Evolutionary conservation across 495 filamentous ascomycete species (phyloP), one percentile per base, ranked within the genome.

Genomic region (Apodospora peruviana): DNA sequence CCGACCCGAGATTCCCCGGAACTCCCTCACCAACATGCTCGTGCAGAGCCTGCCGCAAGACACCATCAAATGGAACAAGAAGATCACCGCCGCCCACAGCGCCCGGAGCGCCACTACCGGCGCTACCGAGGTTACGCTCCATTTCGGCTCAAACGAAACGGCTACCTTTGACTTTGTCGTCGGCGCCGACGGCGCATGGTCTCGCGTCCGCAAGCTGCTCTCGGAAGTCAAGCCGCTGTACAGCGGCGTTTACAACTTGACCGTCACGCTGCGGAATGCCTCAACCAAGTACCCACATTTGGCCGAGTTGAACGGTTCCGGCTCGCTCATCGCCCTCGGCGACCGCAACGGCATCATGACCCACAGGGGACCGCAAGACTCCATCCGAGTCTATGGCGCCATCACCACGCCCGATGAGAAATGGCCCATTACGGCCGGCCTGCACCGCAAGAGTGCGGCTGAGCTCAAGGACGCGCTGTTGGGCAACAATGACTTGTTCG

Each of bases 161-260:
- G 47, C 52, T 3, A 55, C 52, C 1, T 77, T 75, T 48, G 77
- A 83, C 55, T 60, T 84, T 0, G 67, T 85, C 0, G 68, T 85
- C 27, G 82, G 83, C 10, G 80, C 81, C 3, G 82, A 85, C 48
- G 82, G 82, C 8, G 78, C 80, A 12, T 83, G 81, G 77, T 77
- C 72, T 10, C 69, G 69, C 40, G 71, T 80, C 4, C 71, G 82
- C 21, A 57, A 53, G 1, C 29, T 75, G 1, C 57, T 84, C 16
- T 77, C 74, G 2, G 57, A 69, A 29, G 62, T 64, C 25, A 57
- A 61, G 49, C 82, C 80, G 1, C 50, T 61, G 8, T 83, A 79
- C 57, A 70, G 70, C 0, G 76, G 78, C 45, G 34, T 39, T 8
- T 37, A 46, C 12, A 24, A 37, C 2, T 55, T 74, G 34, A 63